Conservation (phyloP, 1,139 yeast genomes). For the Suhomyces guaymorum region DNA sequence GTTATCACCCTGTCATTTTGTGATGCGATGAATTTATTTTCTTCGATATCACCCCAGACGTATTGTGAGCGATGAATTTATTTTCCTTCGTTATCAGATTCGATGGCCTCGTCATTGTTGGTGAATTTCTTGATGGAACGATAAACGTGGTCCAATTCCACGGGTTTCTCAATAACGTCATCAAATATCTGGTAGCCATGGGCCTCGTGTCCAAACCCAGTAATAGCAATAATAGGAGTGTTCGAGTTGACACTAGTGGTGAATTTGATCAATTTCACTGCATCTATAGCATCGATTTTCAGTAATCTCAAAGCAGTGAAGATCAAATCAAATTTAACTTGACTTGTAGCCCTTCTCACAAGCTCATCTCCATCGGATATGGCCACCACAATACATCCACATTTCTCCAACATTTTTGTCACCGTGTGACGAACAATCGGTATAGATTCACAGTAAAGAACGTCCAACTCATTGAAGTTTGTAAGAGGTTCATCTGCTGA, state of each 20-base stretch:
- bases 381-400: slow-evolving; percentile 81
- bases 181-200: slow-evolving; percentile 58
- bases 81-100: slow-evolving; percentile 18
- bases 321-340: slow-evolving; percentile 80
- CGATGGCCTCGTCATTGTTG: slow-evolving; percentile 31
- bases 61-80: too few relatives aligned
- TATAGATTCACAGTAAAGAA: slow-evolving; percentile 82
- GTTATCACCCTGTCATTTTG: too few relatives aligned
- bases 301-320: slow-evolving; percentile 73
- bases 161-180: slow-evolving; percentile 76
- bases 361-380: slow-evolving; percentile 82
- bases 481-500: slow-evolving; percentile 9
- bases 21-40: too few relatives aligned
- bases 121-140: slow-evolving; percentile 24
- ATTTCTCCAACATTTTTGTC: slow-evolving; percentile 60
- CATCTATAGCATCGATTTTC: slow-evolving; percentile 69
- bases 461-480: slow-evolving; percentile 47
- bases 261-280: slow-evolving; percentile 72
- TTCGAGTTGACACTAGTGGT: slow-evolving; percentile 74
- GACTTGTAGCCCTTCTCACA: slow-evolving; percentile 78
- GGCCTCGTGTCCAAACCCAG: slow-evolving; percentile 75
- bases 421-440: slow-evolving; percentile 77
- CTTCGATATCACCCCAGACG: too few relatives aligned
- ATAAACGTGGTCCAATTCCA: slow-evolving; percentile 37
- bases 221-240: slow-evolving; percentile 78